Conservation (phyloP, 129 eudicot species). For the Escallonia herrerae region DNA sequence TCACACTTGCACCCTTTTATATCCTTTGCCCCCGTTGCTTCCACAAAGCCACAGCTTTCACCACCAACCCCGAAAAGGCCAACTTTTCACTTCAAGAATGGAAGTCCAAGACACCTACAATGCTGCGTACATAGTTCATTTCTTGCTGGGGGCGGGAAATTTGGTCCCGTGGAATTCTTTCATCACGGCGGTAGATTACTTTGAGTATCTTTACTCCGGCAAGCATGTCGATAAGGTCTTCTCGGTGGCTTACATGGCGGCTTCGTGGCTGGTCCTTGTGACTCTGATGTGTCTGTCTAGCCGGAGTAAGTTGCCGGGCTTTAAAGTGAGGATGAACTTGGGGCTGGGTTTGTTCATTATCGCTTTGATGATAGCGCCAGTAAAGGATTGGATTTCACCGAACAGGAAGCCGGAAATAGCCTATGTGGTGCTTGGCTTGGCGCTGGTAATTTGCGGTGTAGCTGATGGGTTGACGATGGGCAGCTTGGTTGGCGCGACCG, state of each 20-base stretch:
- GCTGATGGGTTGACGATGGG: slow-evolving; percentile 37
- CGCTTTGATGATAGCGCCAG: slow-evolving; percentile 36
- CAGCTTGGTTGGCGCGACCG: slow-evolving; percentile 32
- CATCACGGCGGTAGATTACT: slow-evolving; percentile 40
- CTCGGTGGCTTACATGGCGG: slow-evolving; percentile 19
- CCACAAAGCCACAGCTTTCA: no score
- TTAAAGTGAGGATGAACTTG: slow-evolving; percentile 21
- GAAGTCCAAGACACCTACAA: slow-evolving; percentile 10
- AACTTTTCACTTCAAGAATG: background rate
- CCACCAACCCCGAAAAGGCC: no score
- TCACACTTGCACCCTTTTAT: no score
- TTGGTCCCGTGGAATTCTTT: slow-evolving; percentile 38
- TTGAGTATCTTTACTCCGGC: slow-evolving; percentile 28
- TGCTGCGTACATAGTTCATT: slow-evolving; percentile 30
- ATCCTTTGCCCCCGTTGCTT: no score
- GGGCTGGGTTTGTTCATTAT: slow-evolving; percentile 28
- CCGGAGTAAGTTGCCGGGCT: slow-evolving; percentile 18
- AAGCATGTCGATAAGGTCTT: slow-evolving; percentile 27
- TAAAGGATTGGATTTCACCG: slow-evolving; percentile 18
- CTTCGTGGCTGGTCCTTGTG: slow-evolving; percentile 14
- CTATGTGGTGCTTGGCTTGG: no score
- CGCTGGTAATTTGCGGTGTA: slow-evolving; percentile 26
- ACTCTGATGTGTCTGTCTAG: slow-evolving; percentile 8
- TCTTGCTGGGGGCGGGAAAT: slow-evolving; percentile 33
- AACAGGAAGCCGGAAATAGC: slow-evolving; percentile 6